phyloP scores from a whole-genome alignment of 208 protist species.

The Leishmania tarentolae region DNA sequence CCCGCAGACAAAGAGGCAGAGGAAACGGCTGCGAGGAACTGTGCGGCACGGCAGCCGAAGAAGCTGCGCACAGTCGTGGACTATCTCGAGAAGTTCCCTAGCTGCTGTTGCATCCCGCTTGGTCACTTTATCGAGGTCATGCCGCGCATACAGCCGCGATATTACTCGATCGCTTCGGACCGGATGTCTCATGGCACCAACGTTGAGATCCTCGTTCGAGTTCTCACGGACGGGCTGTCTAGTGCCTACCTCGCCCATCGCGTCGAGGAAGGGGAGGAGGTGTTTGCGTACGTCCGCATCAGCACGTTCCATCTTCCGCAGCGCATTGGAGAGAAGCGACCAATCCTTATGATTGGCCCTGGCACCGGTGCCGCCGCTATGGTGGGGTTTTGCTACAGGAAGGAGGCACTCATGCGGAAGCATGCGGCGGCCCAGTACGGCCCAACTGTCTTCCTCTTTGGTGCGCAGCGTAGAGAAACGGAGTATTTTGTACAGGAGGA shows the following conservation, averaged over 20 bases:
- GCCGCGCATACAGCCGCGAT: constrained; percentile 92
- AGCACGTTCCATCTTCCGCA: constrained; percentile 88
- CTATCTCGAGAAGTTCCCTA: constrained; percentile 74
- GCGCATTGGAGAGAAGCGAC: constrained; percentile 37
- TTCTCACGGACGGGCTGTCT: constrained; percentile 79
- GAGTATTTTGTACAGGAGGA: constrained; percentile 76
- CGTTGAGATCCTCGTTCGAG: constrained; percentile 84
- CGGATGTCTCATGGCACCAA: constrained; percentile 53
- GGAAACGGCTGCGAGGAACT: neutral
- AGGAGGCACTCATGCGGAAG: constrained; percentile 60
- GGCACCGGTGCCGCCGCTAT: constrained; percentile 92
- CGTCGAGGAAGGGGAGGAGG: constrained; percentile 33
- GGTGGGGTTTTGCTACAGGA: constrained; percentile 77
- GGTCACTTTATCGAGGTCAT: constrained; percentile 88
- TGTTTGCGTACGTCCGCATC: constrained; percentile 86
- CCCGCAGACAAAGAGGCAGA: constrained; percentile 4
- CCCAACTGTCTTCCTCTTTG: constrained; percentile 74
- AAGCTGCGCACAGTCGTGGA: constrained; percentile 64
- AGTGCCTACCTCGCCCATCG: constrained; percentile 75
- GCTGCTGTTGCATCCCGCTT: constrained; percentile 59
- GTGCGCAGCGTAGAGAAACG: constrained; percentile 40
- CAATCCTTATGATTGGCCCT: constrained; percentile 92
- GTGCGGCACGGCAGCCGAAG: constrained; percentile 3
- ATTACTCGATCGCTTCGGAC: constrained; percentile 96
- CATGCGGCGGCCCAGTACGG: constrained; percentile 34